phyloP scores from a whole-genome alignment of 352 stramenopile genomes.

The Globisporangium cystogenes region DNA sequence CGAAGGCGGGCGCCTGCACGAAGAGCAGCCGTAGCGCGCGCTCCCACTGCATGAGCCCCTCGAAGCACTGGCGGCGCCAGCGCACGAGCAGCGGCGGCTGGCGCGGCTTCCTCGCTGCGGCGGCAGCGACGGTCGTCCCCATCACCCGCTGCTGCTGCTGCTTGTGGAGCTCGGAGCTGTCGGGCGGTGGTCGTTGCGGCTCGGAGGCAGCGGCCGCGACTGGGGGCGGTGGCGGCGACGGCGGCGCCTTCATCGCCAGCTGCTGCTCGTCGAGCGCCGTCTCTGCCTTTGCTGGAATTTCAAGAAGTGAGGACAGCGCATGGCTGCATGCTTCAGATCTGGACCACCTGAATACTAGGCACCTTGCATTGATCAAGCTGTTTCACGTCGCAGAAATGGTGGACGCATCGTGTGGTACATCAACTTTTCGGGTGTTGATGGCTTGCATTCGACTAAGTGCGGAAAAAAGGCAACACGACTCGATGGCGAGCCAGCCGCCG shows the following conservation, averaged over 20 bases:
- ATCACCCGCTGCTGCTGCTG: background rate
- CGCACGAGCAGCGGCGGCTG: constrained; percentile 15
- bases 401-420: too few species aligned
- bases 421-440: too few species aligned
- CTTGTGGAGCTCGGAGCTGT: background rate
- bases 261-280: background rate
- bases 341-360: too few species aligned
- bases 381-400: background rate
- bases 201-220: background rate
- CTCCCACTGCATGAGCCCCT: constrained; percentile 67
- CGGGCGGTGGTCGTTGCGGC: background rate
- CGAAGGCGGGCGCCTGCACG: constrained; percentile 40
- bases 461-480: too few species aligned
- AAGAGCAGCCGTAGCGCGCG: constrained; percentile 48
- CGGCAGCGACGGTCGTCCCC: background rate
- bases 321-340: too few species aligned
- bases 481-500: too few species aligned
- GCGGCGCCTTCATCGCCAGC: background rate
- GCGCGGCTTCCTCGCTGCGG: constrained; percentile 1
- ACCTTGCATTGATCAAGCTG: background rate
- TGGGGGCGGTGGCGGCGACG: background rate
- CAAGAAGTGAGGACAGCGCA: too few species aligned
- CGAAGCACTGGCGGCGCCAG: constrained; percentile 58
- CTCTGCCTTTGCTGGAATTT: too few species aligned
- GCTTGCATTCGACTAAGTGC: too few species aligned